Conservation (phyloP, 108 stramenopile species). For the Nitzschia sp. region DNA sequence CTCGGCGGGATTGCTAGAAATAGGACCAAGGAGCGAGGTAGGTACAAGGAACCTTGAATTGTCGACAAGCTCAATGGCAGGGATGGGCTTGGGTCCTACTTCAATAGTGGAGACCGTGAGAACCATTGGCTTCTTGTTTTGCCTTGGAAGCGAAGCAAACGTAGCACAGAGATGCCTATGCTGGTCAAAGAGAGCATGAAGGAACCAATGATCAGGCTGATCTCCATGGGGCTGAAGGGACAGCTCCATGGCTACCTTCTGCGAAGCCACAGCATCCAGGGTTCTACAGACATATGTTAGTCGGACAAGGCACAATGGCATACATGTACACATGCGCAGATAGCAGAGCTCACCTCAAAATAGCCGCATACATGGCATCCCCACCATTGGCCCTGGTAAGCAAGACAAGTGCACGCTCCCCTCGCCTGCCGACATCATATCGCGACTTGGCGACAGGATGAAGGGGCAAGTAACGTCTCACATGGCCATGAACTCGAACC, state of each 20-base stretch:
- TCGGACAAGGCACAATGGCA: neutral
- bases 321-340: neutral
- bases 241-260: slow-evolving; percentile 27
- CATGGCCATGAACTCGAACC: slow-evolving; percentile 72
- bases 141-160: slow-evolving; percentile 30
- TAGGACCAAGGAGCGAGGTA: slow-evolving; percentile 33
- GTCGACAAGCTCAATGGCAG: slow-evolving; percentile 37
- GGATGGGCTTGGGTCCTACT: slow-evolving; percentile 24
- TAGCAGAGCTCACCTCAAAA: slow-evolving; percentile 60
- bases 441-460: slow-evolving; percentile 49
- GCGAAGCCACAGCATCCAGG: slow-evolving; percentile 42
- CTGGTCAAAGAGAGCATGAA: slow-evolving; percentile 37
- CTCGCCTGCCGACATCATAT: slow-evolving; percentile 78
- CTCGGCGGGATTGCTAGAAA: slow-evolving; percentile 11
- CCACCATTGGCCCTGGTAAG: slow-evolving; percentile 73
- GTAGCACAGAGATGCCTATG: slow-evolving; percentile 38
- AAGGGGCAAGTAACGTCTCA: slow-evolving; percentile 66
- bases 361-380: slow-evolving; percentile 65
- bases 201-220: slow-evolving; percentile 41
- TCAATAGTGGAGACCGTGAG: slow-evolving; percentile 41
- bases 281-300: slow-evolving; percentile 33
- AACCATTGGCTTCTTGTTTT: slow-evolving; percentile 42
- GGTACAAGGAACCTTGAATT: slow-evolving; percentile 48
- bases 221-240: slow-evolving; percentile 24
- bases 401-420: slow-evolving; percentile 76